Evolutionary conservation across 2,329 filamentous ascomycete genomes (phyloP), one percentile per base, ranked within the genome.

Genomic region (Xylariaceae sp.): DNA sequence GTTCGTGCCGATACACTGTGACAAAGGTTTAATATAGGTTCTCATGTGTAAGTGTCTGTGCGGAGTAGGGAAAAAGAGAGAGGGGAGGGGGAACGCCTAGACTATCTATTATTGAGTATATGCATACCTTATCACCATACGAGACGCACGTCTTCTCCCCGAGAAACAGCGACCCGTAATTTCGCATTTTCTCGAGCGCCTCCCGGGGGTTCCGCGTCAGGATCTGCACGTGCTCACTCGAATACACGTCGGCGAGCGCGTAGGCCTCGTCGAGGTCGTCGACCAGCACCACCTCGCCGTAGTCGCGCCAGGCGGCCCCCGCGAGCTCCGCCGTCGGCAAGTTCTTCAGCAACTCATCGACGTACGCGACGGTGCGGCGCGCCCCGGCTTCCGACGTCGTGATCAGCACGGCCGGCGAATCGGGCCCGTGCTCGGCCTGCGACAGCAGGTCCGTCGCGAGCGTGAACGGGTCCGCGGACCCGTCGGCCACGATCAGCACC

Each of bases 361-460:
- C 68, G 4, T 67, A 66, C 7, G 60, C 54, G 0, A 80, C 75
- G 0, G 74, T 72, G 57, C 77, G 63, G 21, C 62, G 56, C 0
- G 70, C 79, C 0, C 80, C 69, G 0, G 67, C 61, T 43, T 73
- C 70, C 0, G 74, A 78, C 7, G 73, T 81, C 0, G 80, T 82
- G 48, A 83, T 76, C 0, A 83, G 68, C 1, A 81, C 71, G 1
- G 80, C 77, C 0, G 79, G 80, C 0, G 78, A 76, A 62, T 83
- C 80, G 0, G 78, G 79, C 0, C 80, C 80, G 61, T 83, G 81
- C 19, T 99, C 93, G 1, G 93, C 95, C 77, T 99, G 95, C 42
- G 90, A 96, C 47, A 98, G 83, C 20, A 99, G 82, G 71, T 99
- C 93, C 1, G 91, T 93, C 3, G 93, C 95, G 48, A 98, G 91